phyloP scores from a whole-genome alignment of 805 yeast genomes.

The Jamesozyma gamospora region DNA sequence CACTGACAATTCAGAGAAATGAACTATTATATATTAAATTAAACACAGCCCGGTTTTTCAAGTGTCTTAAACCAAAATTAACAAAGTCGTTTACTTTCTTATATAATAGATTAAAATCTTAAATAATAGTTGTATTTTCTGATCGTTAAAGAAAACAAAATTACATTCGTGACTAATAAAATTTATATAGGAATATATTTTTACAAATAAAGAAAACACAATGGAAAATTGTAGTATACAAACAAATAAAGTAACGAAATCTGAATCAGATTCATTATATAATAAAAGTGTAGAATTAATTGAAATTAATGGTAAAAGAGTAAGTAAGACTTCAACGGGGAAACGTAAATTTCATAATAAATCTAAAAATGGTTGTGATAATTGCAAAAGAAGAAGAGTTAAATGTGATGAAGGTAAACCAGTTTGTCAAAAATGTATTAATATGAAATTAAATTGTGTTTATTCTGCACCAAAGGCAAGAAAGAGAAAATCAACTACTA shows the following conservation, averaged over 20 bases:
- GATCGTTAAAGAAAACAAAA: too few species aligned
- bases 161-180: too few species aligned
- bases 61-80: too few species aligned
- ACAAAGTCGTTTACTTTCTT: too few species aligned
- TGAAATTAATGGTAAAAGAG: conserved; percentile 31
- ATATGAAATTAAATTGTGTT: conserved; percentile 71
- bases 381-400: conserved; percentile 81
- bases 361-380: conserved; percentile 79
- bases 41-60: too few species aligned
- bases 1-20: too few species aligned
- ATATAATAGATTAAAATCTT: too few species aligned
- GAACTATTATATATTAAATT: too few species aligned
- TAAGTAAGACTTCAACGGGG: conserved; percentile 40
- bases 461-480: conserved; percentile 32
- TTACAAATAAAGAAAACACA: neutral
- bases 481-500: conserved; percentile 2
- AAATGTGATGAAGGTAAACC: conserved; percentile 89
- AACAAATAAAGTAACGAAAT: too few species aligned
- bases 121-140: too few species aligned
- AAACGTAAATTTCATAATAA: conserved; percentile 86
- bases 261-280: too few species aligned
- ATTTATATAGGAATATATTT: too few species aligned
- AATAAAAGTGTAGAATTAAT: conserved; percentile 22
- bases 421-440: conserved; percentile 63
- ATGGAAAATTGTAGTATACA: neutral